Evolutionary conservation across 1,139 yeast genomes (phyloP).

Genomic region (Suhomyces panamericanus): DNA sequence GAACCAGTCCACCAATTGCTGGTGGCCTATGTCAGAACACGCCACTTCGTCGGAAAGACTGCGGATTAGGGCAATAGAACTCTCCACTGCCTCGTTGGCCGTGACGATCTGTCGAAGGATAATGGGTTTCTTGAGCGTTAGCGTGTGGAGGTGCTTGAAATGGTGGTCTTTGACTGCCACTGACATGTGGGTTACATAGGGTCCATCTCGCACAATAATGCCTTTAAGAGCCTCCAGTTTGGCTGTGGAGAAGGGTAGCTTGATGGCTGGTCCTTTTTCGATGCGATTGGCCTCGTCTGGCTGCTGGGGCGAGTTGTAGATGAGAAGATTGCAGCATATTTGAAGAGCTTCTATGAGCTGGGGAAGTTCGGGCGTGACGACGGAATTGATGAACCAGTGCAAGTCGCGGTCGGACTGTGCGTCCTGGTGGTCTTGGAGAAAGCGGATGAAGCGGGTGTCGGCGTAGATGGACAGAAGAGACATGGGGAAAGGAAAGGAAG

Average conservation of each 20-base stretch:
- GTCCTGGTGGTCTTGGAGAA: conserved; percentile 4
- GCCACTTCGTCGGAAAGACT: conserved; percentile 15
- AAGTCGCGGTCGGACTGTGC: conserved; percentile 35
- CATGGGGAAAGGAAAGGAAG: neutral
- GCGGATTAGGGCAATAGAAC: conserved; percentile 29
- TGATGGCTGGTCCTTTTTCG: conserved; percentile 41
- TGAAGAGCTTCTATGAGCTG: conserved; percentile 43
- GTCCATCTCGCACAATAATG: conserved; percentile 44
- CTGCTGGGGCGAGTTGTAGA: conserved; percentile 41
- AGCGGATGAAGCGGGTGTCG: conserved; percentile 7
- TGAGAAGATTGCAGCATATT: conserved; percentile 39
- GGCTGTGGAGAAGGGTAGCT: conserved; percentile 40
- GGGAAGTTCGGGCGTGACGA: conserved; percentile 40
- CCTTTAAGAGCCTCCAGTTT: conserved; percentile 46
- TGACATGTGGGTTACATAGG: conserved; percentile 34
- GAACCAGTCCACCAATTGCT: conserved; percentile 27
- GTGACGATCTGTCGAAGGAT: conserved; percentile 35
- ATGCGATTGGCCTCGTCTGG: conserved; percentile 30
- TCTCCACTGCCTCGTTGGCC: conserved; percentile 35
- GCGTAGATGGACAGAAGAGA: conserved; percentile 4
- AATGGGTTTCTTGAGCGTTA: conserved; percentile 32
- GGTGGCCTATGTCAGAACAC: conserved; percentile 10
- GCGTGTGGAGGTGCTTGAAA: conserved; percentile 30
- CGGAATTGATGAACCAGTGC: conserved; percentile 39
- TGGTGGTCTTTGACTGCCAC: conserved; percentile 31